Percentiles rank a stretch among this genome's conserved stretches.
Conservation (phyloP, 129 eudicot species). For the Helianthus annuus region HanXRQr2.0-SUNRISE NC_035445.2:113660193-113660692, state of each 20-base stretch:
- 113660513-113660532: neutral
- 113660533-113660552: neutral
- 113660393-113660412: neutral
- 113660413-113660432: neutral
- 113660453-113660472: neutral
- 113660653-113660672: constrained; percentile 33
- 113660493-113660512: neutral
- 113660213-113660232: no score
- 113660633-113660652: constrained; percentile 39
- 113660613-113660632: constrained; percentile 52
- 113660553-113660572: neutral
- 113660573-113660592: neutral
- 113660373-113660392: no score
- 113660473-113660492: neutral
- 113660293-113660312: no score
- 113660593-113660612: constrained; percentile 26
- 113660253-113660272: no score
- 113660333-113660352: no score
- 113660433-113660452: neutral
- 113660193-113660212: no score
- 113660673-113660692: constrained; percentile 41
- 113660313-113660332: no score
- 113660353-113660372: no score
- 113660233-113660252: no score
- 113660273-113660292: no score